Evolutionary conservation across 2,329 filamentous ascomycete species (phyloP).

Genomic region (Epicoccum nigrum): DNA sequence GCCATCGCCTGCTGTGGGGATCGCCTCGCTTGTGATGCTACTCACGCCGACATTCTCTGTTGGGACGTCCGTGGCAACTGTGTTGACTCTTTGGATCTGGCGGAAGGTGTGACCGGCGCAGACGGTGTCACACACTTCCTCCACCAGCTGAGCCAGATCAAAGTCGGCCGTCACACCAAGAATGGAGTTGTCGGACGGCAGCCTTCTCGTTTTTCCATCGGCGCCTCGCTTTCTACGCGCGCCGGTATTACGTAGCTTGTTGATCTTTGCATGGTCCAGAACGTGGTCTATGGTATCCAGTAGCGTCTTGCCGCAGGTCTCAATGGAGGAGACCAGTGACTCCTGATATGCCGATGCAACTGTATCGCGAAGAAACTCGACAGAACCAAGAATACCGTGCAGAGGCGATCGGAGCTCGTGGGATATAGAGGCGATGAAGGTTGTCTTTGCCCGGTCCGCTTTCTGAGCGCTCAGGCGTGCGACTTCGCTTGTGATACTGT

Average conservation of each 20-base stretch:
- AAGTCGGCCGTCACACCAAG: conserved; percentile 41
- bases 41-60: conserved; percentile 16
- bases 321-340: conserved; percentile 41
- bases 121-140: conserved; percentile 63
- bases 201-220: conserved; percentile 30
- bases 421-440: conserved; percentile 51
- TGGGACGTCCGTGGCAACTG: conserved; percentile 23
- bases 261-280: conserved; percentile 47
- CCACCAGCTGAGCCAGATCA: conserved; percentile 45
- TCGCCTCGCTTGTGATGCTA: conserved; percentile 24
- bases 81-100: conserved; percentile 31
- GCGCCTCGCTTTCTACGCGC: conserved; percentile 22
- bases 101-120: conserved; percentile 57
- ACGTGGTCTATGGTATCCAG: conserved; percentile 51
- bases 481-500: conserved; percentile 43
- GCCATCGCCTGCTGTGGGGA: background rate
- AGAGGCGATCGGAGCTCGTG: conserved; percentile 63
- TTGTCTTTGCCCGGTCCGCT: conserved; percentile 46
- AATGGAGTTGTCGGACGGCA: conserved; percentile 37
- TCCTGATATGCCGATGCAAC: conserved; percentile 50
- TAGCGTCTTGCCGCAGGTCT: conserved; percentile 47
- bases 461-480: conserved; percentile 39
- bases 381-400: conserved; percentile 63
- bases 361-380: conserved; percentile 42
- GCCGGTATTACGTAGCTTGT: conserved; percentile 37